These are phyloP conservation scores for Pilobolus umbonatus DNA, from an alignment of 192 early-diverging fungal genomes.

Conservation along the genomic window DNA sequence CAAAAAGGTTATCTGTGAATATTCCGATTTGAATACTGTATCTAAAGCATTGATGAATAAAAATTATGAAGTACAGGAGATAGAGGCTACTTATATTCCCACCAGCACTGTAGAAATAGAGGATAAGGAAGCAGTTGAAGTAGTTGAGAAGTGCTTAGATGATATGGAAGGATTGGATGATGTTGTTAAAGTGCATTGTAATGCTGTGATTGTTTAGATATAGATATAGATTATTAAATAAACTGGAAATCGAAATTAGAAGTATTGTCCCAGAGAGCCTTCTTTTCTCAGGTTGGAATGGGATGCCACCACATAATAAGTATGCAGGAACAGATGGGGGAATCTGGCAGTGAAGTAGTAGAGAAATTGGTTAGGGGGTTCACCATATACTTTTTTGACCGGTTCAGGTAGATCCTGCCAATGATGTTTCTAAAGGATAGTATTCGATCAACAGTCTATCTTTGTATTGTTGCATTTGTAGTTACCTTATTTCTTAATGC, in stretches of 20 bases:
- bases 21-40: conserved; percentile 44
- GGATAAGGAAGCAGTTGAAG: conserved; percentile 39
- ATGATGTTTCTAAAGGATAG: conserved; percentile 78
- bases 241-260: conserved; percentile 20
- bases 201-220: conserved; percentile 32
- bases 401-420: conserved; percentile 85
- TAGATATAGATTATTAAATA: background rate
- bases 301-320: conserved; percentile 78
- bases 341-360: conserved; percentile 88
- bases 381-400: conserved; percentile 74
- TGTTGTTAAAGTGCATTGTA: conserved; percentile 55
- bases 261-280: conserved; percentile 66
- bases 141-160: conserved; percentile 45
- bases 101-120: conserved; percentile 37
- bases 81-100: conserved; percentile 56
- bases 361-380: conserved; percentile 83
- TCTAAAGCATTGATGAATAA: conserved; percentile 36
- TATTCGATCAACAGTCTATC: background rate
- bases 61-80: conserved; percentile 52
- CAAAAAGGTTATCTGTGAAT: conserved; percentile 45
- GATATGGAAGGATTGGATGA: conserved; percentile 60
- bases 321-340: conserved; percentile 82
- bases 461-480: background rate
- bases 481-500: conserved; percentile 89
- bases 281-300: conserved; percentile 56